Base-by-base conservation (phyloP, 345 rosid species). In the Salix caprea region DNA sequence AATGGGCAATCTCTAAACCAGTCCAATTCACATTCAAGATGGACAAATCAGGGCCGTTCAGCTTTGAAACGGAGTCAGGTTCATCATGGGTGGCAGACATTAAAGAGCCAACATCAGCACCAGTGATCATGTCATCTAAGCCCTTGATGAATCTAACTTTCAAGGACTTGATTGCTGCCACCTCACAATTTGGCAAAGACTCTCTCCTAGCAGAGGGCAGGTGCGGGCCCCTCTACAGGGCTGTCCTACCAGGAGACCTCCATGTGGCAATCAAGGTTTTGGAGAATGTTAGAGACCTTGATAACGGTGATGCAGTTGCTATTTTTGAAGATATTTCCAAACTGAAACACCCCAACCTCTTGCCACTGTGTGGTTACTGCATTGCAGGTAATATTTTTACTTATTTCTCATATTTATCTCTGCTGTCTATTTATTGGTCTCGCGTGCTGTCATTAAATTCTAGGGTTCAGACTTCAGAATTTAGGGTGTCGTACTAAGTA, bases 1-100 rank as follows among this genome's bases (percentile, higher is more conserved):
- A 84, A 83, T 96, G 99, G 97, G 97, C 94, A 65, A 93, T 96
- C 72, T 96, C 99, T 40, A 88, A 85, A 39, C 98, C 98, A 39
- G 73, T 85, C 69, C 92, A 85, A 28, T 64, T 82, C 21, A 87
- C 86, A 24, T 85, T 86, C 90, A 91, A 90, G 87, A 76, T 93
- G 78, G 98, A 93, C 34, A 90, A 90, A 89, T 87, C 96, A 14
- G 98, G 99, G 69, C 98, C 97, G 69, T 95, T 93, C 84, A 83
- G 92, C 42, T 95, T 95, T 86, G 96, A 87, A 75, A 95, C 99
- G 4, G 97, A 87, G 77, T 93, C 98, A 0, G 99, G 99, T 12
- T 82, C 92, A 28, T 91, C 96, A 28, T 93, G 99, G 99, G 94
- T 95, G 34, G 98, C 97, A 1, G 97, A 95, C 80, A 89, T 95